Evolutionary conservation across 176 grass and related monocot genomes (phyloP).

Genomic region (Eragrostis curvula): DNA sequence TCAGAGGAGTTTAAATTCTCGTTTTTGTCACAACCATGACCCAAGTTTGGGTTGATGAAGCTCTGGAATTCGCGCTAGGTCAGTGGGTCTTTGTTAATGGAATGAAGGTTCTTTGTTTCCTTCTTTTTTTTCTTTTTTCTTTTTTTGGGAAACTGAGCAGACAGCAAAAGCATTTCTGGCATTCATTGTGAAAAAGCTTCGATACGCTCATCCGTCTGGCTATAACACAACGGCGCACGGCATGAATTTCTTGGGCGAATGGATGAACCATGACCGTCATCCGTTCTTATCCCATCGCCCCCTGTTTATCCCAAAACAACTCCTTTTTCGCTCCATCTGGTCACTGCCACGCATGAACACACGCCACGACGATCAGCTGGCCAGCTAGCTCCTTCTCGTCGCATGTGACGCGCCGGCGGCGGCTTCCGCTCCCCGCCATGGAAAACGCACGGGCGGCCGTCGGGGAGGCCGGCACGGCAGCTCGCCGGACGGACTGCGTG

Average conservation of each 20-base stretch:
- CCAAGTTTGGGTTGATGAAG: too few species aligned
- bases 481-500: not conserved
- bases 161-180: not conserved
- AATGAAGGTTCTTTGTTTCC: too few species aligned
- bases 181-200: not conserved
- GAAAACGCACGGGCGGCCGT: not conserved
- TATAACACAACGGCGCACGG: not conserved
- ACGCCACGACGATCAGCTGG: not conserved
- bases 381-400: not conserved
- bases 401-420: not conserved
- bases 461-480: conserved; percentile 7
- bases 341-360: not conserved
- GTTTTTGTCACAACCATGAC: too few species aligned
- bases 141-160: too few species aligned
- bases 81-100: too few species aligned
- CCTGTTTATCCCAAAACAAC: not conserved
- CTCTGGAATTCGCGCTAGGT: too few species aligned
- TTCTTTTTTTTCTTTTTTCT: too few species aligned
- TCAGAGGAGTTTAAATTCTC: too few species aligned
- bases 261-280: not conserved
- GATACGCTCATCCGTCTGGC: not conserved
- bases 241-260: not conserved
- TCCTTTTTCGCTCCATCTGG: not conserved
- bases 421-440: not conserved
- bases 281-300: not conserved